A percentile compares a stretch with the other conserved stretches of the same genome.
Evolutionary conservation across 345 rosid species (phyloP).

Genomic region (Arabidopsis arenosa): DNA sequence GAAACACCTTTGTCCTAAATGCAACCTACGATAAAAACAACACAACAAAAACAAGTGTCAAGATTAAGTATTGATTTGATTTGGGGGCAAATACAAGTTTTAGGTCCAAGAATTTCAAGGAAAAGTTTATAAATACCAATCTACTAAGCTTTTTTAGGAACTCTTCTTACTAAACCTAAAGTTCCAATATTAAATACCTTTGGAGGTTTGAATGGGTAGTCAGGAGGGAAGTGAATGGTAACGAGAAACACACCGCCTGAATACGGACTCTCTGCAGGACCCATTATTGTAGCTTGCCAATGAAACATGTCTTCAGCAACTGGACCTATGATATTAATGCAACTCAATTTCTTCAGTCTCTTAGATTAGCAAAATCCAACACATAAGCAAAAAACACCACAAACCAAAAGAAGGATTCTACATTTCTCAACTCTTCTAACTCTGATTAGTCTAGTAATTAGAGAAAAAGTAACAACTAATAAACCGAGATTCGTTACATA

Average conservation of each 20-base stretch:
- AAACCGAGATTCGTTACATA: neutral
- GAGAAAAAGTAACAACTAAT: neutral
- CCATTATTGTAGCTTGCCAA: constrained; percentile 39
- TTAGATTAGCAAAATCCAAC: neutral
- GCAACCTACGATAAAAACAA: constrained; percentile 31
- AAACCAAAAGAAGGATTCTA: neutral
- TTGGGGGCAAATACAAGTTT: no score
- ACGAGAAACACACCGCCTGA: constrained; percentile 40
- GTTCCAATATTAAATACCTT: constrained; percentile 1
- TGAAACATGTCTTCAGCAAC: constrained; percentile 43
- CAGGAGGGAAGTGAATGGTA: constrained; percentile 59
- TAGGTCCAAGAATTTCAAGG: neutral
- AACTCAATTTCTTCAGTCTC: neutral
- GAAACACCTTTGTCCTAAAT: constrained; percentile 38
- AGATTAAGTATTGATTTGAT: neutral
- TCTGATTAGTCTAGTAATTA: neutral
- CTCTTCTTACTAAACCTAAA: no score
- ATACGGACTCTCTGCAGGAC: constrained; percentile 37
- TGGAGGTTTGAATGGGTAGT: constrained; percentile 48
- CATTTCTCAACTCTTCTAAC: neutral
- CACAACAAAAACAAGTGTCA: neutral
- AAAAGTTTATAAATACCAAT: no score
- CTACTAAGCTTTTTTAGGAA: no score
- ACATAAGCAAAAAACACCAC: constrained; percentile 2
- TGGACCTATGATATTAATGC: constrained; percentile 23